phyloP scores from a whole-genome alignment of 2,329 filamentous ascomycete genomes.

The Laburnicola sp. region DNA sequence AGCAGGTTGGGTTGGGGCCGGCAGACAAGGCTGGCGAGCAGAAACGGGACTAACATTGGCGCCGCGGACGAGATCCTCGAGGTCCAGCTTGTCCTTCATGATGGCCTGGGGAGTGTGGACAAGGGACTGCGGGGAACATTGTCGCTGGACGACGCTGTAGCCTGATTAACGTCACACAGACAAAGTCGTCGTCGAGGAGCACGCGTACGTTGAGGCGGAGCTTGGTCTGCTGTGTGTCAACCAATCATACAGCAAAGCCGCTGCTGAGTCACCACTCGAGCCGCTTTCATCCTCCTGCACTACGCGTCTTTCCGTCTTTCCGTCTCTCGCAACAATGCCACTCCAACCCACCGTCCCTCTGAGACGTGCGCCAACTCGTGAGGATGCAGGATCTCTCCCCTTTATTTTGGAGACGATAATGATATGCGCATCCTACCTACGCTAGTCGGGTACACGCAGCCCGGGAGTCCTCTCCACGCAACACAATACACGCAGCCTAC shows the following conservation, averaged over 20 bases:
- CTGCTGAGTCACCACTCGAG: too few relatives aligned
- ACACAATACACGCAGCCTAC: too few relatives aligned
- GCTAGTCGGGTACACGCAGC: not conserved
- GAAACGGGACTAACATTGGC: constrained; percentile 32
- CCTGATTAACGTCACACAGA: not conserved
- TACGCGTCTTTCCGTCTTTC: too few relatives aligned
- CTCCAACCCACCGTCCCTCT: not conserved
- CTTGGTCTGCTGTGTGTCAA: not conserved
- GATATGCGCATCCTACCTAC: not conserved
- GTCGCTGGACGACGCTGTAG: not conserved
- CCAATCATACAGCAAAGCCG: too few relatives aligned
- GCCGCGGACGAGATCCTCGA: constrained; percentile 35
- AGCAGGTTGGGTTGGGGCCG: constrained; percentile 36
- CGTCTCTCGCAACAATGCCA: not conserved
- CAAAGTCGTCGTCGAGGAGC: not conserved
- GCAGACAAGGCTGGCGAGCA: constrained; percentile 37
- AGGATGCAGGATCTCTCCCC: not conserved
- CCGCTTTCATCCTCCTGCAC: too few relatives aligned
- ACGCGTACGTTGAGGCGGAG: constrained; percentile 5
- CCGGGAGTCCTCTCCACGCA: not conserved
- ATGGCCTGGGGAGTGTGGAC: constrained; percentile 1
- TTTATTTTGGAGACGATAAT: not conserved
- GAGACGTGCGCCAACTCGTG: not conserved
- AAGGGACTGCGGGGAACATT: not conserved
- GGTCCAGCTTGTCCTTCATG: constrained; percentile 35